Evolutionary conservation across 2,329 filamentous ascomycete species (phyloP), one percentile per base, ranked within the genome.

Genomic region (Zymoseptoria crescenta): DNA sequence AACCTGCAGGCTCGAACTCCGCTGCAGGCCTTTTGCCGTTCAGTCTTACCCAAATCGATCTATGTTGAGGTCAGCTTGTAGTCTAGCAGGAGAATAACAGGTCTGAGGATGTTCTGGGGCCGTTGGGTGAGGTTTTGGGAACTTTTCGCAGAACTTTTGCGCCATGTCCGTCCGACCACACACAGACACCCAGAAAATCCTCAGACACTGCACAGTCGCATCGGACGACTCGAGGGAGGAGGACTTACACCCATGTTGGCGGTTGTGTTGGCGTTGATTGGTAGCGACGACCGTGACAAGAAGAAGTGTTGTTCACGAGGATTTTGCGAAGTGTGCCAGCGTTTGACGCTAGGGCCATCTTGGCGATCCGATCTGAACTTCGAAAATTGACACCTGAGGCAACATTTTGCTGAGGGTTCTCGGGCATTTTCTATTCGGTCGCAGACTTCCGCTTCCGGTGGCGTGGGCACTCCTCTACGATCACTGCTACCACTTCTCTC

Each of bases 221-320:
- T 29, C 57, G 52, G 49, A 24, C 41, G 35, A 20, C n/a, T 9
- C 54, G 29, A 27, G 20, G 9, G 16, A 24, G n/a, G 19, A 19
- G 13, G 41, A 62, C 58, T 55, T 50, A 64, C 48, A 64, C 62
- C 62, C 62, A 64, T 64, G 48, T 64, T 64, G 60, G 57, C 62
- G 56, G 58, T 56, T 30, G 58, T 59, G 60, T 56, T 56, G 62
- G 57, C 59, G 52, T 54, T 55, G 54, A 56, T 48, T 54, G 61
- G 62, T 57, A 45, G 56, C 53, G 54, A 62, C 62, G 62, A 61
- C 62, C 58, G 41, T 56, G 35, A 16, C 51, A 54, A 56, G 21
- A 35, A 59, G 35, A 59, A 24, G 54, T 28, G 35, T 45, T n/a
- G 35, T 45, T 16, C 13, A 45, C 1, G 35, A 10, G 35, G 35